phyloP scores from a whole-genome alignment of 345 rosid genomes.

The Turnera subulata region DNA sequence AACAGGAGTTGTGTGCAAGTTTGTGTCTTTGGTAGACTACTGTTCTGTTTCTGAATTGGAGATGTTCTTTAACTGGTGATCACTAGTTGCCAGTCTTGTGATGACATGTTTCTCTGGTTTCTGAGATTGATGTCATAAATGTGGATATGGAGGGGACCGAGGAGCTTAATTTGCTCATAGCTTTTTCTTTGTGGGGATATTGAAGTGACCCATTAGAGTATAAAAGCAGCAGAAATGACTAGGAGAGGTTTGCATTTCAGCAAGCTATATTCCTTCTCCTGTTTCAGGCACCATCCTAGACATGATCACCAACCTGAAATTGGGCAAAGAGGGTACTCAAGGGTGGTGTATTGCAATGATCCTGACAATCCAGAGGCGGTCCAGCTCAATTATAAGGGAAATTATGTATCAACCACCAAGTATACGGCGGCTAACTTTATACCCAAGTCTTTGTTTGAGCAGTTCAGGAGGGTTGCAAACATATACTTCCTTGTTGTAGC shows the following conservation, averaged over 20 bases:
- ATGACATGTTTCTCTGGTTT: background rate
- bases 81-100: background rate
- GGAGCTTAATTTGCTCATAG: constrained; percentile 9
- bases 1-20: background rate
- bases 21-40: constrained; percentile 1
- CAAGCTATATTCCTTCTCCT: constrained; percentile 60
- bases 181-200: constrained; percentile 8
- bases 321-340: constrained; percentile 70
- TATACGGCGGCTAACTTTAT: constrained; percentile 66
- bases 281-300: constrained; percentile 34
- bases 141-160: too few species aligned
- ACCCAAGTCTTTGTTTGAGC: constrained; percentile 96
- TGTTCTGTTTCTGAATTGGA: background rate
- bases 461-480: constrained; percentile 94
- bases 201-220: constrained; percentile 12
- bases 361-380: constrained; percentile 59
- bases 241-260: constrained; percentile 40
- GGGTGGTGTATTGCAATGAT: constrained; percentile 85
- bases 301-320: constrained; percentile 55
- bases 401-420: constrained; percentile 86
- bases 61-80: too few species aligned
- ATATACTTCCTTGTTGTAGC: constrained; percentile 85
- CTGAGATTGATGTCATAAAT: constrained; percentile 5
- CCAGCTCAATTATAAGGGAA: constrained; percentile 57
- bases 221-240: constrained; percentile 30